Evolutionary conservation across 2,329 filamentous ascomycete species (phyloP).

Genomic region (Epichloe sp.): DNA sequence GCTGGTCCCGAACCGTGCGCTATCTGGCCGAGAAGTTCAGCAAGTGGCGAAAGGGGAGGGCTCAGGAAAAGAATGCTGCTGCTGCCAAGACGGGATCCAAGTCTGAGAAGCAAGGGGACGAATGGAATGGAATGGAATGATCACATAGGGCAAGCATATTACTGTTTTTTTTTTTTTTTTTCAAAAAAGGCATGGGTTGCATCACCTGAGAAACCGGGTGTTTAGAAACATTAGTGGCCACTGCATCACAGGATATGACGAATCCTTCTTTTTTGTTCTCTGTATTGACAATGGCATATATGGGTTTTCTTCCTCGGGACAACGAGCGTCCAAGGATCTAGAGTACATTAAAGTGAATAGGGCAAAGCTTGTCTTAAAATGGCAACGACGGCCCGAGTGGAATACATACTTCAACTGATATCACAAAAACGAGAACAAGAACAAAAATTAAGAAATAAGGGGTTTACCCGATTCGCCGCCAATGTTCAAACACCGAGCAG

Average conservation of each 20-base stretch:
- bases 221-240: no score
- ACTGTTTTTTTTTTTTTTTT: background rate
- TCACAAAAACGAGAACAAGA: background rate
- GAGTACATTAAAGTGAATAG: no score
- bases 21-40: slow-evolving; percentile 74
- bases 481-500: background rate
- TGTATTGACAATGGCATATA: no score
- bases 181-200: no score
- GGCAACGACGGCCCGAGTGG: no score
- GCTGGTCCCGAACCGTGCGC: slow-evolving; percentile 51
- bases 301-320: no score
- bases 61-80: slow-evolving; percentile 11
- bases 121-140: background rate
- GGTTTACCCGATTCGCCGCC: background rate
- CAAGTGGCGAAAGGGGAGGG: slow-evolving; percentile 43
- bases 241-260: no score
- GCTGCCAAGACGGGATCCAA: slow-evolving; percentile 7
- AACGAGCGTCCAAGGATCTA: no score
- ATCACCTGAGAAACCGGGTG: no score
- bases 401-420: background rate
- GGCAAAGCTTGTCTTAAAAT: no score
- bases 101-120: background rate
- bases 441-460: slow-evolving; percentile 1
- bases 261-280: no score
- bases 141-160: background rate